Percentiles rank a stretch among this genome's conserved stretches.
Evolutionary conservation across 1,284 basidiomycete genomes (phyloP).

Genomic region (Rhodotorula sp.): DNA sequence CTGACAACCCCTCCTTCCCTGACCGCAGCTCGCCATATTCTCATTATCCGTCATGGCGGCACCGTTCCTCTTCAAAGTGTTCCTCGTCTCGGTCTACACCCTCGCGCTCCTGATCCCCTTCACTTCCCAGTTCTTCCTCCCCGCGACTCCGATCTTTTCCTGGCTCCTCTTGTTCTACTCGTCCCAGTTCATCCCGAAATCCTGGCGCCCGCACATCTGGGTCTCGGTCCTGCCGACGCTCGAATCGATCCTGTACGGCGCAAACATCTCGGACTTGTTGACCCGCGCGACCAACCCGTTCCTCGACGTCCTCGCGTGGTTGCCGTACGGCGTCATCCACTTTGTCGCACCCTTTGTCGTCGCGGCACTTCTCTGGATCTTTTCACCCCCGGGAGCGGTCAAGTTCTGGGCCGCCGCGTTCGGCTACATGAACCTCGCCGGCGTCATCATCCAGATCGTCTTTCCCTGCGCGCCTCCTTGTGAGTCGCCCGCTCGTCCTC

Average conservation of each 20-base stretch:
- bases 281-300: conserved; percentile 88
- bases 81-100: conserved; percentile 72
- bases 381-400: conserved; percentile 68
- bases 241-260: conserved; percentile 91
- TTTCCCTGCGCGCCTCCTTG: conserved; percentile 89
- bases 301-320: conserved; percentile 90
- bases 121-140: conserved; percentile 88
- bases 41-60: conserved; percentile 78
- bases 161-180: conserved; percentile 78
- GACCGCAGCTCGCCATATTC: conserved; percentile 60
- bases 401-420: conserved; percentile 86
- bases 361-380: conserved; percentile 72
- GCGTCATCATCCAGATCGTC: conserved; percentile 83
- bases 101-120: conserved; percentile 74
- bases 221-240: conserved; percentile 90
- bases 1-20: background rate
- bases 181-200: conserved; percentile 75
- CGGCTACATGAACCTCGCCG: conserved; percentile 88
- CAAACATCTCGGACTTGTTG: conserved; percentile 93
- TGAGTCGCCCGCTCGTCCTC: conserved; percentile 46
- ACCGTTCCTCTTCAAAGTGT: conserved; percentile 69
- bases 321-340: conserved; percentile 92
- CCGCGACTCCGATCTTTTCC: conserved; percentile 76
- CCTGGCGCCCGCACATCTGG: conserved; percentile 75
- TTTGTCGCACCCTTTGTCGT: conserved; percentile 80